A percentile compares a stretch with the other conserved stretches of the same genome.
These are phyloP conservation scores for Heliosperma pusillum DNA, from an alignment of 148 eudicot species.

Conservation along the genomic window DNA sequence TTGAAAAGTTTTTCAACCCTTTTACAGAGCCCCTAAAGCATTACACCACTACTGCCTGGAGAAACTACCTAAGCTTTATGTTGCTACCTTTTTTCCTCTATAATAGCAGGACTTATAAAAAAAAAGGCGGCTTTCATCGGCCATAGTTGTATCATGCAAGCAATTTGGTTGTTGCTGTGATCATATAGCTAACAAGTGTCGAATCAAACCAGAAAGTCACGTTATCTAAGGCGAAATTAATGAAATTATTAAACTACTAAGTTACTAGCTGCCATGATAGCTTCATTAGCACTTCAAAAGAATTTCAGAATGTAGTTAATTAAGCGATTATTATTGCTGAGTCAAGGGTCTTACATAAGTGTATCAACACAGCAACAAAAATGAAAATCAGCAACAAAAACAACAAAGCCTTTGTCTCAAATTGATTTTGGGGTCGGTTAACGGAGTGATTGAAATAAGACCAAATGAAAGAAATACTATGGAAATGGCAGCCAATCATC, in stretches of 20 bases:
- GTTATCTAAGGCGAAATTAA: not conserved
- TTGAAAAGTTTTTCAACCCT: not conserved
- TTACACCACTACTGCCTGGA: not conserved
- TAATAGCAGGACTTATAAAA: not conserved
- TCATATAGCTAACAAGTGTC: not conserved
- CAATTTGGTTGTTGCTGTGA: not conserved
- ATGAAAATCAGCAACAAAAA: not conserved
- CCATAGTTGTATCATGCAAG: not conserved
- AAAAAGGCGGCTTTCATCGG: not conserved
- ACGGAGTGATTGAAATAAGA: not conserved
- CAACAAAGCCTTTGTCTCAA: not conserved
- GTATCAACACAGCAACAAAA: not conserved
- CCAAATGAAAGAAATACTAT: not conserved
- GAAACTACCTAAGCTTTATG: not conserved
- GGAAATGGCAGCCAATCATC: slow-evolving; percentile 13
- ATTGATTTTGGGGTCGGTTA: not conserved
- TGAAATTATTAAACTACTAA: not conserved
- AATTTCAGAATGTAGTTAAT: not conserved
- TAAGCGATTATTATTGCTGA: not conserved
- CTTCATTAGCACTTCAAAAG: not conserved
- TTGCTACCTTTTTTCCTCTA: slow-evolving; percentile 1
- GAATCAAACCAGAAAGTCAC: not conserved
- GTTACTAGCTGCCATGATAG: not conserved
- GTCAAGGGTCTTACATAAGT: not conserved
- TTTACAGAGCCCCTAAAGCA: not conserved